phyloP scores from a whole-genome alignment of 2,329 filamentous ascomycete species.

The Aspergillus pseudonomiae region DNA sequence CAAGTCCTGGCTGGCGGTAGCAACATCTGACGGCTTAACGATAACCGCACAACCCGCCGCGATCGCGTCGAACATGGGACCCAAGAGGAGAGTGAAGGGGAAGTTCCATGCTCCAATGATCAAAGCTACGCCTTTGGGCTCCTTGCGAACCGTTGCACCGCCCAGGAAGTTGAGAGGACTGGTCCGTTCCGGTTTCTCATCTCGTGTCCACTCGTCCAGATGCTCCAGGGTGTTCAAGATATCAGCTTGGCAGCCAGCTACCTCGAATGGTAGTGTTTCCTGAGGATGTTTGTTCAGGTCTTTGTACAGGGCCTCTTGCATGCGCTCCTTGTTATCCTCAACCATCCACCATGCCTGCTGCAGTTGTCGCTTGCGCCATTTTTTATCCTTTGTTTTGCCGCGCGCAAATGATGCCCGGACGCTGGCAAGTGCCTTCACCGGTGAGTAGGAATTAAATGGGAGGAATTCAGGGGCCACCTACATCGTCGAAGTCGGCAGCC shows the following conservation, averaged over 20 bases:
- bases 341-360: neutral
- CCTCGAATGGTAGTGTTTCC: neutral
- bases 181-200: neutral
- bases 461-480: neutral
- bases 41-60: neutral
- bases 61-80: neutral
- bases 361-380: neutral
- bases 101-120: neutral
- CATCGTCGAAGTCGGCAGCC: neutral
- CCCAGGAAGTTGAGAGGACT: neutral
- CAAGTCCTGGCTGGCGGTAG: neutral
- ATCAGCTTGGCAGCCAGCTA: neutral
- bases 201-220: neutral
- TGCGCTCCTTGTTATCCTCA: neutral
- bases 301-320: neutral
- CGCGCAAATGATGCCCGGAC: neutral
- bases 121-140: neutral
- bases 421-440: neutral
- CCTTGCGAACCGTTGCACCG: neutral
- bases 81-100: neutral
- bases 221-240: neutral
- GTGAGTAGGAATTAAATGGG: neutral
- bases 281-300: neutral
- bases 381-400: neutral
- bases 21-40: neutral